Percentiles rank a stretch among this genome's conserved stretches.
Conservation (phyloP, 2,329 filamentous ascomycete genomes). For the Arthroderma uncinatum region DNA sequence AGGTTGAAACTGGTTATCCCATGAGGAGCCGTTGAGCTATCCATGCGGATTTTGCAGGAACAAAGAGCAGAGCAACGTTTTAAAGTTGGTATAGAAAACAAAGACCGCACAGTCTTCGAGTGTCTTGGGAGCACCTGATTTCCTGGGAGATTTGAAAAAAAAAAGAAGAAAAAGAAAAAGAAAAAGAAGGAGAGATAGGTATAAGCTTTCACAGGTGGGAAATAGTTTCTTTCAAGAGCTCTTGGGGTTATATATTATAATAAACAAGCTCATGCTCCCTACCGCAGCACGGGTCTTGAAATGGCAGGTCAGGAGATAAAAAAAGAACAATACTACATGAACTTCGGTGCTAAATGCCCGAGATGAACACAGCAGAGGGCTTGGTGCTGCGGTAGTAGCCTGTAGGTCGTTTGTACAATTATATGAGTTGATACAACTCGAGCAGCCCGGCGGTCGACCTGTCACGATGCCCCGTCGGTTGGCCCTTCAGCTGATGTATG, state of each 20-base stretch:
- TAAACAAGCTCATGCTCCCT: neutral
- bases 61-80: conserved; percentile 1
- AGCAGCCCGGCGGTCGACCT: neutral
- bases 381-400: neutral
- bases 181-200: neutral
- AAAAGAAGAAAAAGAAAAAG: neutral
- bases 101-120: conserved; percentile 5
- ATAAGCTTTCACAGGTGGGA: neutral
- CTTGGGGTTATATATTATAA: neutral
- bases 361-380: neutral
- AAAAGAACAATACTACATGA: neutral
- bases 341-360: conserved; percentile 5
- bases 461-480: neutral
- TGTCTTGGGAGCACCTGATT: neutral
- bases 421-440: neutral
- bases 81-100: conserved; percentile 6
- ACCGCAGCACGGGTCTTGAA: neutral
- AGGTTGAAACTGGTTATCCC: neutral
- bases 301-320: neutral
- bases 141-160: neutral
- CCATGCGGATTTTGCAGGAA: conserved; percentile 5
- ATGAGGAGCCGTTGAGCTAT: conserved; percentile 3
- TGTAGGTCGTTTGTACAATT: neutral
- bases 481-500: neutral
- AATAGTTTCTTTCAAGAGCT: neutral